Evolutionary conservation across 805 yeast genomes (phyloP), one percentile per base, ranked within the genome.

Genomic region (Metschnikowia lunata): DNA sequence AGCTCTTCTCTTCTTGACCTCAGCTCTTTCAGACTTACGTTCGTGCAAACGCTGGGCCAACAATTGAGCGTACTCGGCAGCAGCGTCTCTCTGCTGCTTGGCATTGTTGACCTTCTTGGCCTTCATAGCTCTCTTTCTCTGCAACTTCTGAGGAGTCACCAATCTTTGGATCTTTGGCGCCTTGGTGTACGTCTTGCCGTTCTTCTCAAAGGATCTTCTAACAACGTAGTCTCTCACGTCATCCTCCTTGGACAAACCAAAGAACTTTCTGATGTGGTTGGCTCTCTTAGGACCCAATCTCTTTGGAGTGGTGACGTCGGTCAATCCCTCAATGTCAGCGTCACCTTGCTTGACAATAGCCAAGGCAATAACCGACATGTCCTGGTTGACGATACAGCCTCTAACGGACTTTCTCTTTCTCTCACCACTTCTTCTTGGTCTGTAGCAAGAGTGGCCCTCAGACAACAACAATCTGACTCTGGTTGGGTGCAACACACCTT

Each of bases 231-330:
- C 66, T 70, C 70, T 51, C 59, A 86, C 91, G 66, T 87, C 95
- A 66, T 86, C 95, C 74, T 86, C 95, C 80, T 88, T 86, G 77
- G 95, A 71, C 67, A 88, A 85, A 79, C 97, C 98, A 72, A 88
- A 93, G 96, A 93, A 93, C 79, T 93, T 91, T 86, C 98, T 90
- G 77, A 93, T 93, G 91, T 91, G 78, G 95, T 89, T 91, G 71
- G 99, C 99, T 86, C 99, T 89, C 95, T 93, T 93, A 78, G 99
- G 99, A 71, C 99, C 99, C 71, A 93, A 85, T 83, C 98, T 90
- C 85, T 91, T 93, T 79, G 99, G 97, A 69, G 85, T 84, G 71
- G 90, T 83, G 67, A 81, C 66, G 74, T 93, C 95, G 66, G 99
- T 93, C 68, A 93, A 80, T 75, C 99, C 99, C 66, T 78, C 96